Evolutionary conservation across 2,329 filamentous ascomycete genomes (phyloP).

Genomic region (Thelonectria discophora): DNA sequence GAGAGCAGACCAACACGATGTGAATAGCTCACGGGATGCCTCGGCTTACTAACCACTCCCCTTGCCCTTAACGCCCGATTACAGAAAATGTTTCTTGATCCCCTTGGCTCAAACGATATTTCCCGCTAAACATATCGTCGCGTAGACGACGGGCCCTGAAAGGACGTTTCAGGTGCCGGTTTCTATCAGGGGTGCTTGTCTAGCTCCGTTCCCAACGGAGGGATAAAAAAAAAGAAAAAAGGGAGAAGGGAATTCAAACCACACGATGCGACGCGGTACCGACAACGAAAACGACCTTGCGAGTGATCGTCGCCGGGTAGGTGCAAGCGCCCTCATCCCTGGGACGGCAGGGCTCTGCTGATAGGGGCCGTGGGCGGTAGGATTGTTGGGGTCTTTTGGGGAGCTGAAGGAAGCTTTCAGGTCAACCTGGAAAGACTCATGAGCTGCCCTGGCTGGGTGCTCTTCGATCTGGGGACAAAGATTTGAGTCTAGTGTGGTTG

Average conservation of each 20-base stretch:
- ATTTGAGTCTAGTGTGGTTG: constrained; percentile 2
- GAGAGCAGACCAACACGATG: constrained; percentile 4
- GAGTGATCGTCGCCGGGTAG: constrained; percentile 36
- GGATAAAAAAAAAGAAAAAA: not conserved
- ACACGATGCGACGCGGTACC: constrained; percentile 35
- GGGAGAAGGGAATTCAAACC: not conserved
- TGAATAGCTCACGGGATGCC: not conserved
- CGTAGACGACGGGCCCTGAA: constrained; percentile 29
- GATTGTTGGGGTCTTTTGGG: not conserved
- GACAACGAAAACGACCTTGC: constrained; percentile 31
- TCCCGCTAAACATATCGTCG: constrained; percentile 9
- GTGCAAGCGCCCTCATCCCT: constrained; percentile 18
- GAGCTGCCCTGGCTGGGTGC: constrained; percentile 13
- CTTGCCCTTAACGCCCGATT: no score
- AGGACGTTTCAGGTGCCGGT: constrained; percentile 41
- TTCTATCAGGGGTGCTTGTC: constrained; percentile 25
- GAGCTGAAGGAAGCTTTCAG: not conserved
- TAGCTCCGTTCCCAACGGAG: constrained; percentile 19
- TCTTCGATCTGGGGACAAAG: not conserved
- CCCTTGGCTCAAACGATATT: constrained; percentile 2
- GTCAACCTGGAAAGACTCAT: not conserved
- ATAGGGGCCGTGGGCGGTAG: constrained; percentile 4
- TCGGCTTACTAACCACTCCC: no score
- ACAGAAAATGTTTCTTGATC: constrained; percentile 2
- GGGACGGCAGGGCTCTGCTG: constrained; percentile 14